Base-by-base conservation (phyloP, 176 grass and related monocot genomes). In the Raddia guianensis region DNA sequence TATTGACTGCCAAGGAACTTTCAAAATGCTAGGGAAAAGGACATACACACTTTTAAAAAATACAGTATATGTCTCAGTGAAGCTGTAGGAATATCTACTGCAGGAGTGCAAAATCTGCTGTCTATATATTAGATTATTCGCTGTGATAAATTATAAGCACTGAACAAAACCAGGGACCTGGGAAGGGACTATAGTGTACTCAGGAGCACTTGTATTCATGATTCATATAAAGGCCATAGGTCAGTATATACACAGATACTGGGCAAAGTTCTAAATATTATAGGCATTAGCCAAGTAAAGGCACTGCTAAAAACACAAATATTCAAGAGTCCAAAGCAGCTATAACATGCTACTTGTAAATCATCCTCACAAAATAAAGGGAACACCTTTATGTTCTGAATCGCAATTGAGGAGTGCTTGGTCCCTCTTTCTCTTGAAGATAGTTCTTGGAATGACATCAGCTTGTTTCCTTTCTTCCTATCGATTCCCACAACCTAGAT, bases 381-480 rank as follows among this genome's bases (percentile, higher is more conserved):
- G 18, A 78, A 11, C 65, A 98, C 92, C 88, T 88, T 98, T 70
- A 98, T 98, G 78, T 87, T 93, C 51, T 91, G 78, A 44, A 93
- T 86, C 82, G 82, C 79, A 81, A 95, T 72, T 63, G 88, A 93
- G 49, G 88, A 80, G 66, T 93, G 74, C 40, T 91, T 98, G 73
- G 77, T 93, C 72, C 95, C 95, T 93, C 92, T 87, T 81, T 98
- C 92, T 68, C 92, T 91, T 86, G 90, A 95, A 87, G 92, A 95
- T 70, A 98, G 53, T 63, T 98, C 90, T 95, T 98, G 92, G 82
- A 95, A 98, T 55, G 92, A 98, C 90, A 93, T 94, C 60, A 98
- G 66, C 75, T 79, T 91, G 27, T 93, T 89, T 72, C 88, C 92
- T 87, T 83, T 90, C 72, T 86, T 98, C 72, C 95, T 93, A 73